These are phyloP conservation scores for Erodium chrysanthum DNA, from an alignment of 441 rosid genomes.

Conservation along the genomic window DNA sequence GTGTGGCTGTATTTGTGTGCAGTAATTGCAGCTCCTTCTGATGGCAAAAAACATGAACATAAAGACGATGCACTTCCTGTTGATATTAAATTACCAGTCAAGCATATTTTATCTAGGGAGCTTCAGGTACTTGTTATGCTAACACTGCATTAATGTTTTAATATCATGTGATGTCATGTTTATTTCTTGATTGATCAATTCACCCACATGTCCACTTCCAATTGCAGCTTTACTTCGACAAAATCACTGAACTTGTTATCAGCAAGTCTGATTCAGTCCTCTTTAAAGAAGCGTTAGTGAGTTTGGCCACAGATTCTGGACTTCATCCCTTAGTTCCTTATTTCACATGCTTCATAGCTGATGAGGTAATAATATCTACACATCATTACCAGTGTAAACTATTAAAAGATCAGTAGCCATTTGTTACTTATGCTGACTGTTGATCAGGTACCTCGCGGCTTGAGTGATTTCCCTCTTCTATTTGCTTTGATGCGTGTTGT, in stretches of 20 bases:
- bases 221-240: slow-evolving; percentile 81
- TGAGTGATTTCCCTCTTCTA: slow-evolving; percentile 64
- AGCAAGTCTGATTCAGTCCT: slow-evolving; percentile 61
- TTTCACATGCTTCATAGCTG: slow-evolving; percentile 77
- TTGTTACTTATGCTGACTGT: slow-evolving; percentile 14
- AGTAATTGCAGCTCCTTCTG: slow-evolving; percentile 65
- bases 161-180: slow-evolving; percentile 1
- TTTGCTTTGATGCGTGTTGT: slow-evolving; percentile 88
- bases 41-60: slow-evolving; percentile 41
- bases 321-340: slow-evolving; percentile 90
- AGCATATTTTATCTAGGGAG: slow-evolving; percentile 79
- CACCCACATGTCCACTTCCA: slow-evolving; percentile 10
- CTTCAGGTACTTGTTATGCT: slow-evolving; percentile 52
- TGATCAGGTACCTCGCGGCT: slow-evolving; percentile 76
- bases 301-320: slow-evolving; percentile 89
- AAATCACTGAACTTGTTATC: slow-evolving; percentile 73
- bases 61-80: slow-evolving; percentile 53
- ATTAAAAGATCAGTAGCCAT: slow-evolving; percentile 4
- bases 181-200: neutral
- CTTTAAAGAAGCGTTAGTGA: slow-evolving; percentile 77
- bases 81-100: slow-evolving; percentile 76
- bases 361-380: slow-evolving; percentile 55
- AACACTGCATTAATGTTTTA: neutral
- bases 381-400: neutral
- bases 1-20: slow-evolving; percentile 22